Evolutionary conservation across 257 asterid species (phyloP).

Genomic region (Fraxinus anomala): DNA sequence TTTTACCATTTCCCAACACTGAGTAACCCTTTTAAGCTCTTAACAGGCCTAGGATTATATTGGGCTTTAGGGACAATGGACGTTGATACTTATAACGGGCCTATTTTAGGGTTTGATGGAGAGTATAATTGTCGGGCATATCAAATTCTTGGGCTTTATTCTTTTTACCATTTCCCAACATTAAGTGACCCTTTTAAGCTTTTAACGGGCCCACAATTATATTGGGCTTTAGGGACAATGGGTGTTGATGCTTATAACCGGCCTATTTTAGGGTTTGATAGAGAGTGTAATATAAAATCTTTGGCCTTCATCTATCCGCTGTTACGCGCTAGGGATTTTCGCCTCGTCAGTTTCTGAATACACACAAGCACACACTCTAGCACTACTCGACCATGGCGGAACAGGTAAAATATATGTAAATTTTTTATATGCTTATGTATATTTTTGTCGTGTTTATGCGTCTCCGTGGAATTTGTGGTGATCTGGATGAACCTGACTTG

Average conservation of each 20-base stretch:
- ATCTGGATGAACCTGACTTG: not conserved
- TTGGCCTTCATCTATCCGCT: not conserved
- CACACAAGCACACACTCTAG: not conserved
- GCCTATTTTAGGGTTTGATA: not conserved
- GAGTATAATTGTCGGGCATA: too few relatives aligned
- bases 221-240: not conserved
- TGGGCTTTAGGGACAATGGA: too few relatives aligned
- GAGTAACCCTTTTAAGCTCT: too few relatives aligned
- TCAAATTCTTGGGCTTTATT: too few relatives aligned
- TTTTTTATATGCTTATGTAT: not conserved
- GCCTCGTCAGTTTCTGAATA: not conserved
- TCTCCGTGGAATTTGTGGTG: not conserved
- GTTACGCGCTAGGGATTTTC: not conserved
- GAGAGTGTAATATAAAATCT: not conserved
- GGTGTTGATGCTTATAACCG: not conserved
- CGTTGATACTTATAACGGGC: too few relatives aligned
- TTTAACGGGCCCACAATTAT: too few relatives aligned
- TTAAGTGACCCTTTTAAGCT: too few relatives aligned
- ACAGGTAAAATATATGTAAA: conserved; percentile 23
- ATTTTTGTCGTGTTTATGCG: not conserved
- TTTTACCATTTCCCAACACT: too few relatives aligned
- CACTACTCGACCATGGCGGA: conserved; percentile 36
- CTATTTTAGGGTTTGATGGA: too few relatives aligned
- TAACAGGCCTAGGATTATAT: too few relatives aligned
- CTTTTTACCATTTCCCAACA: too few relatives aligned